A percentile compares a stretch with the other conserved stretches of the same genome.
These are phyloP conservation scores for Urochloa ruziziensis DNA, from an alignment of 176 grass and related monocot genomes.

Conservation along the genomic window DNA sequence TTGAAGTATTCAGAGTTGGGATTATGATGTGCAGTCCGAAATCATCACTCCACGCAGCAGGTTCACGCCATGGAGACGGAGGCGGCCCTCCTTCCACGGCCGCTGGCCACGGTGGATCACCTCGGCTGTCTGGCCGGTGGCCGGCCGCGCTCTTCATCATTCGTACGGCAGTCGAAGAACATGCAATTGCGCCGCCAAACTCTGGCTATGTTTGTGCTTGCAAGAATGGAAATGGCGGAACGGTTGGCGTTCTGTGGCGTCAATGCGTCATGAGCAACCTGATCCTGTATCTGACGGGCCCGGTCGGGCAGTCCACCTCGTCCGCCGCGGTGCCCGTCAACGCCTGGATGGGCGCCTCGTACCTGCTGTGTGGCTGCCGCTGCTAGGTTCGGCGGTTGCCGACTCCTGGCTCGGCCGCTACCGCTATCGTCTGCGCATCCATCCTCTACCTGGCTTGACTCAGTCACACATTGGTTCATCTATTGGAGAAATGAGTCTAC, in stretches of 20 bases:
- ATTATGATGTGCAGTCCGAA: too few species aligned
- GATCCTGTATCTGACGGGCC: conserved; percentile 46
- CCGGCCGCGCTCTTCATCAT: conserved; percentile 53
- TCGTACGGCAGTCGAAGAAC: neutral
- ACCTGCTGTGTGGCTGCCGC: conserved; percentile 33
- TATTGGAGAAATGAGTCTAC: too few species aligned
- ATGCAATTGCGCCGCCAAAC: too few species aligned
- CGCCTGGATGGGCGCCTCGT: conserved; percentile 23
- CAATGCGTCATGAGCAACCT: conserved; percentile 26
- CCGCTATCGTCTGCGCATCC: conserved; percentile 43
- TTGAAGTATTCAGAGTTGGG: too few species aligned
- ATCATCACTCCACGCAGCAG: too few species aligned
- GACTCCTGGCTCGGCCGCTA: conserved; percentile 76
- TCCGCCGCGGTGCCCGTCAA: conserved; percentile 31
- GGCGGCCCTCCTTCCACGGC: conserved; percentile 13
- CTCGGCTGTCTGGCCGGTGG: conserved; percentile 43
- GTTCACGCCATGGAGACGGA: neutral
- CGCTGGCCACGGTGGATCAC: conserved; percentile 35
- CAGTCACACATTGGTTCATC: too few species aligned
- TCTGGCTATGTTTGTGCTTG: neutral
- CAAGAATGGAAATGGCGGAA: conserved; percentile 32
- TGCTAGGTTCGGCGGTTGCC: conserved; percentile 47
- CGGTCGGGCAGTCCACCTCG: conserved; percentile 23
- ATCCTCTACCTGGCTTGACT: too few species aligned
- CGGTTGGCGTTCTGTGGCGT: conserved; percentile 33